Base-by-base conservation (phyloP, 2,329 filamentous ascomycete species). In the Magnaporthiopsis rhizophila region DNA sequence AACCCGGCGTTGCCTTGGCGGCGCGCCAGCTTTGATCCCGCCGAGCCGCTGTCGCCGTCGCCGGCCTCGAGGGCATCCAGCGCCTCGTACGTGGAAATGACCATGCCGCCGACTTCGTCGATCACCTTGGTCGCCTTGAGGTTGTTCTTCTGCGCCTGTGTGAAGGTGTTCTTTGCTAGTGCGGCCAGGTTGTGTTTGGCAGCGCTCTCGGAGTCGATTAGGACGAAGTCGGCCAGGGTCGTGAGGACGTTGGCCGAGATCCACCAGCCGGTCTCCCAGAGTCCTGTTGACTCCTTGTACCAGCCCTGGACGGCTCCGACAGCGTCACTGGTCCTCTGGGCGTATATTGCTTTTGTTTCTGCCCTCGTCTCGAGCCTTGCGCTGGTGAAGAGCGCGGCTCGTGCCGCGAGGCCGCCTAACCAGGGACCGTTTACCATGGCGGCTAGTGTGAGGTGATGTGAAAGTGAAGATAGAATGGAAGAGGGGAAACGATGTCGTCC, bases 241-340 rank as follows among this genome's bases (percentile, higher is more conserved):
- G 86, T 89, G 65, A 91, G 76, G 65, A 81, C 81, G 71, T 90
- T 91, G 59, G 84, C 89, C 63, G 83, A 82, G 71, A 91, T 90
- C 89, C 89, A 92, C 89, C 89, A 92, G n/a, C 82, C 81, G 9
- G 82, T 80, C 64, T 84, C 75, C 86, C 86, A 91, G 15, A 89
- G 76, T 3, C 89, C 89, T 1, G 80, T 85, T 6, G 71, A 70
- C 3, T 74, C 65, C 70, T 88, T 82, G 72, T 90, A 90, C 82
- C 84, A 90, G 3, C 68, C 66, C 69, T 89, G 86, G 1, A 90
- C 77, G 7, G 79, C 71, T 50, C 75, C 67, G 57, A 78, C 75
- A 7, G 75, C 74, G 21, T 68, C 64, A 3, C 71, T 68, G 3
- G 79, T 69, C 63, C 75, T 69, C 18, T 68, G 67, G 12, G 72